phyloP scores from a whole-genome alignment of 169 alveolate genomes.

The Plasmodium adleri region DNA sequence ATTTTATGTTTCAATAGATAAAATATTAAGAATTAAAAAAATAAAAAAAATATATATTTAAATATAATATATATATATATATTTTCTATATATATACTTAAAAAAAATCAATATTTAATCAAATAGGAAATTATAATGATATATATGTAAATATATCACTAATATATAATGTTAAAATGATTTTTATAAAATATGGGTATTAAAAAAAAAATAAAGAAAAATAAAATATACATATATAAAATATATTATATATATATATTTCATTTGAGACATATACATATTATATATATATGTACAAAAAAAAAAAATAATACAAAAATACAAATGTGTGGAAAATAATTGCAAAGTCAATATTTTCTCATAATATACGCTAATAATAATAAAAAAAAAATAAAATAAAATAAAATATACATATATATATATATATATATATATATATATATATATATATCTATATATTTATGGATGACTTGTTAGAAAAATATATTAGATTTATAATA shows the following conservation, averaged over 20 bases:
- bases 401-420: not conserved
- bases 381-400: not conserved
- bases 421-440: too few relatives aligned
- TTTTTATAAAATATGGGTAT: not conserved
- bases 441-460: too few relatives aligned
- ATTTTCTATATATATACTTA: not conserved
- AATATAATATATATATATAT: not conserved
- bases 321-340: too few relatives aligned
- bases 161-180: too few relatives aligned
- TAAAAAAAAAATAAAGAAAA: not conserved
- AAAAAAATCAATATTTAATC: conserved; percentile 50
- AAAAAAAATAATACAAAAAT: conserved; percentile 3
- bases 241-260: conserved; percentile 19
- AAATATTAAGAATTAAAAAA: conserved; percentile 1
- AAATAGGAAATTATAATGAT: not conserved
- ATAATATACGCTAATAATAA: too few relatives aligned
- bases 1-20: too few relatives aligned
- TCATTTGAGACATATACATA: conserved; percentile 19
- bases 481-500: not conserved
- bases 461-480: too few relatives aligned
- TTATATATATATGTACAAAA: not conserved
- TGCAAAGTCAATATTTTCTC: too few relatives aligned
- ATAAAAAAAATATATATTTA: conserved; percentile 5
- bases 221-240: not conserved
- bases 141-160: too few relatives aligned